These are phyloP conservation scores for Solanum medicagineum DNA, from an alignment of 257 asterid genomes.

Conservation along the genomic window DNA sequence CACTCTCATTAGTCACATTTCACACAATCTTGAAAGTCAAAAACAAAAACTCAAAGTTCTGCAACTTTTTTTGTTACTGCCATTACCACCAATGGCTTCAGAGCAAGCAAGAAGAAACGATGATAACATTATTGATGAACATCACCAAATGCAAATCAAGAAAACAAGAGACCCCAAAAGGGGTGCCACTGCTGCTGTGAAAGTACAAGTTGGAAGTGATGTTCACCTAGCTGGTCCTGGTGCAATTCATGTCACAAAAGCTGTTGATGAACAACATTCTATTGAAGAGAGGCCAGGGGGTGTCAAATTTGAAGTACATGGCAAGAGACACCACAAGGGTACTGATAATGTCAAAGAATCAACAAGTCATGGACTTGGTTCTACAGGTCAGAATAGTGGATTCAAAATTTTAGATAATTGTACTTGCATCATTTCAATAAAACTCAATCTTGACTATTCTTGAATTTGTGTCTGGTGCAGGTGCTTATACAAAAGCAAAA, in stretches of 20 bases:
- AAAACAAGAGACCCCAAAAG: conserved; percentile 45
- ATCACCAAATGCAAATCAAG: conserved; percentile 19
- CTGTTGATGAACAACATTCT: neutral
- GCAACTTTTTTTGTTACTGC: neutral
- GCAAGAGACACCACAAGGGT: neutral
- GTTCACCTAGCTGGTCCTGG: neutral
- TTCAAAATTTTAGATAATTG: too few species aligned
- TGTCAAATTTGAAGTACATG: conserved; percentile 5
- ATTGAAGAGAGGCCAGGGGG: conserved; percentile 6
- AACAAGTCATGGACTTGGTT: neutral
- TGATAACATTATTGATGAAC: conserved; percentile 13
- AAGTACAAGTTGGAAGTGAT: conserved; percentile 1
- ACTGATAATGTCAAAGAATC: conserved; percentile 1
- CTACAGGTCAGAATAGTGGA: neutral
- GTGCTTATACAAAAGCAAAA: neutral
- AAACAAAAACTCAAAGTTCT: neutral
- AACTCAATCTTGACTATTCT: too few species aligned
- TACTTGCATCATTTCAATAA: too few species aligned
- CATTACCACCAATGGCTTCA: conserved; percentile 24
- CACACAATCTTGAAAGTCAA: neutral
- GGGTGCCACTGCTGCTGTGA: conserved; percentile 30
- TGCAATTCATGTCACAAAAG: neutral
- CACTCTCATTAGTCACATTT: neutral
- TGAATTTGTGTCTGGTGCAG: too few species aligned
- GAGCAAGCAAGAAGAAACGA: conserved; percentile 31